Base-by-base conservation (phyloP, 2,329 filamentous ascomycete genomes). In the Fusarium oxysporum region DNA sequence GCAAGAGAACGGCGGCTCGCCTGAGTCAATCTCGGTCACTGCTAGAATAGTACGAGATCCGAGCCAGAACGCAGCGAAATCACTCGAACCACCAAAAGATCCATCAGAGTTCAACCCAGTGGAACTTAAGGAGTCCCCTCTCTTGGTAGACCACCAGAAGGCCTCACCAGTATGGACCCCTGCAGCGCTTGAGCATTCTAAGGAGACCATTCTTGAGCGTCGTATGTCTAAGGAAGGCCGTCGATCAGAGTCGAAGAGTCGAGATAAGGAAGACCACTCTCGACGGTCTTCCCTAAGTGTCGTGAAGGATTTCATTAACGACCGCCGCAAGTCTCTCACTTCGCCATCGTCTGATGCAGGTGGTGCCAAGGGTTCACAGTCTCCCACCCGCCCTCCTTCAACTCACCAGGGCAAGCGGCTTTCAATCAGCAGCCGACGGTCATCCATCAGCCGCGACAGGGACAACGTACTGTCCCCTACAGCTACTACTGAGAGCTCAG, bases 11-110 rank as follows among this genome's bases (percentile, higher is more conserved):
- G 68, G 62, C 25, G 71, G 61, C 8, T 76, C 79, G 6, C 70
- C 75, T 14, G 68, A 95, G 77, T 95, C 94, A 1, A 90, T 97
- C n/a, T 95, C 95, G 50, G 95, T 97, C 16, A 96, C 93, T 23
- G 93, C 95, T 54, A 90, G 92, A 57, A 97, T 97, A 71, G 85
- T 97, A 41, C 90, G 94, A 53, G 92, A 93, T 72, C 85, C 87
- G 16, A 80, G 79, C 25, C 84, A 88, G 38, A 80, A 80, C 25
- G 82, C 83, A 45, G 80, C 82, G 9, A 83, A 80, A 65, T 79
- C 80, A 25, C 77, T 83, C 4, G 86, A 88, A 23, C 75, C 80
- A 5, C 81, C 80, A 5, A 82, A 79, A 41, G 85, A 86, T 56
- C 77, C 79, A 23, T 80, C 78, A 5, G 88, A 89, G 23, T 86